phyloP scores from a whole-genome alignment of 768 basidiomycete species.

The Calocybe cyanea region DNA sequence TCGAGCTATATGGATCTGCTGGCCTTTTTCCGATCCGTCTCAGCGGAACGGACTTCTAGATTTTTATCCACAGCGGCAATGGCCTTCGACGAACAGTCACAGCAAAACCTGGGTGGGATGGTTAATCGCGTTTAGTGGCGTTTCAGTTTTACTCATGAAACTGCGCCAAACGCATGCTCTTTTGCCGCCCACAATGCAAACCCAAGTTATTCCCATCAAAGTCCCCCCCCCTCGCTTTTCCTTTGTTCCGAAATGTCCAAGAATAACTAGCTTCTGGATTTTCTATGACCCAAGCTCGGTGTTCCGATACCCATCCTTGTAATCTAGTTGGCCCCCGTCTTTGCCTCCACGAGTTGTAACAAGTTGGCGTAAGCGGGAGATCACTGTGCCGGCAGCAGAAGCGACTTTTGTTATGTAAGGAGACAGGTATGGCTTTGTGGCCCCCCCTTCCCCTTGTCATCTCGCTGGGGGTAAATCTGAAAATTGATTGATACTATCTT shows the following conservation, averaged over 20 bases:
- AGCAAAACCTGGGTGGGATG: no score
- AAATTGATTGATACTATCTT: slow-evolving; percentile 1
- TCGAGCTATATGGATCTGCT: neutral
- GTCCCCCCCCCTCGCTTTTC: neutral
- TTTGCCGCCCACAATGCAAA: no score
- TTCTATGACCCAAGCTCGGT: neutral
- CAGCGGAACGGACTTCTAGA: neutral
- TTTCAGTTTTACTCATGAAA: neutral
- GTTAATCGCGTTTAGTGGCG: no score
- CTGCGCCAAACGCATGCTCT: no score
- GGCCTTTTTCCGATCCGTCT: neutral
- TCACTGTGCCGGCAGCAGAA: neutral
- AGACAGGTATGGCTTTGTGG: neutral
- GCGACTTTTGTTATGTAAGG: slow-evolving; percentile 7
- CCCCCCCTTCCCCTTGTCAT: neutral
- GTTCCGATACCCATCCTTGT: neutral
- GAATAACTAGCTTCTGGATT: slow-evolving; percentile 2
- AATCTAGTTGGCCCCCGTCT: no score
- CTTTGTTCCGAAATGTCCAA: neutral
- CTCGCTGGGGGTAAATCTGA: neutral
- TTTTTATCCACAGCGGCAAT: no score
- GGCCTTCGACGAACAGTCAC: no score
- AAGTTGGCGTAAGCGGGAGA: slow-evolving; percentile 2
- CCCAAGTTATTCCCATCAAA: no score
- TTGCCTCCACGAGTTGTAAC: no score